These are phyloP conservation scores for Trichoderma orchidacearum DNA, from an alignment of 495 filamentous ascomycete genomes.

Conservation along the genomic window DNA sequence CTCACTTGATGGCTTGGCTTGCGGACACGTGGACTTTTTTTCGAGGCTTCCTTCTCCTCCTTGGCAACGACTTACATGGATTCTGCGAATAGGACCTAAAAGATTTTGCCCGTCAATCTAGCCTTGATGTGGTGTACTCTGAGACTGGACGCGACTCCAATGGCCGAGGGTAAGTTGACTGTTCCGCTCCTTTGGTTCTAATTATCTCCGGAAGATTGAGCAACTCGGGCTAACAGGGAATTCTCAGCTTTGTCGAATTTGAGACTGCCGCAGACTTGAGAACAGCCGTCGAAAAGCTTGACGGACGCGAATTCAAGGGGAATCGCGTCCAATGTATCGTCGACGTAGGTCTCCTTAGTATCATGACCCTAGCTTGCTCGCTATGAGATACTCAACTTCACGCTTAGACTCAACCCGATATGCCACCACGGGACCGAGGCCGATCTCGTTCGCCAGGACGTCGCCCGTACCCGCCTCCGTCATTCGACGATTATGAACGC, in stretches of 20 bases:
- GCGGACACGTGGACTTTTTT: constrained; percentile 17
- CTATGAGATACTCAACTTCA: too few relatives aligned
- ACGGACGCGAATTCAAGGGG: constrained; percentile 83
- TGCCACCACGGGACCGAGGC: constrained; percentile 55
- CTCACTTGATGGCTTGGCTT: constrained; percentile 13
- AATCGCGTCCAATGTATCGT: constrained; percentile 66
- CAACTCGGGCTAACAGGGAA: constrained; percentile 10
- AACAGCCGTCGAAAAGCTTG: constrained; percentile 83
- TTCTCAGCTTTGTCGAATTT: constrained; percentile 87
- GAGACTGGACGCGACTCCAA: constrained; percentile 89
- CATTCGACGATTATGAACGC: constrained; percentile 56
- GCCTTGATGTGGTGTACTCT: constrained; percentile 94
- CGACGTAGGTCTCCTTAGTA: constrained; percentile 64
- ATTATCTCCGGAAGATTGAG: background rate
- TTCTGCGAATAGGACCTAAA: constrained; percentile 84
- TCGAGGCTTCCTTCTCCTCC: constrained; percentile 19
- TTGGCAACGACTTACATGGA: constrained; percentile 40
- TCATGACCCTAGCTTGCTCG: too few relatives aligned
- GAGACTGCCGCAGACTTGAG: constrained; percentile 84
- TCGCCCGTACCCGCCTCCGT: constrained; percentile 48
- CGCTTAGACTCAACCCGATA: constrained; percentile 41
- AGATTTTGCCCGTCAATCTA: constrained; percentile 96
- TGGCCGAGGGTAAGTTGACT: constrained; percentile 69
- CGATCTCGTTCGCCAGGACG: constrained; percentile 53
- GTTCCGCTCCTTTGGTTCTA: background rate